Evolutionary conservation across 257 asterid species (phyloP), one percentile per base, ranked within the genome.

Genomic region (Solanum ossicruentum): DNA sequence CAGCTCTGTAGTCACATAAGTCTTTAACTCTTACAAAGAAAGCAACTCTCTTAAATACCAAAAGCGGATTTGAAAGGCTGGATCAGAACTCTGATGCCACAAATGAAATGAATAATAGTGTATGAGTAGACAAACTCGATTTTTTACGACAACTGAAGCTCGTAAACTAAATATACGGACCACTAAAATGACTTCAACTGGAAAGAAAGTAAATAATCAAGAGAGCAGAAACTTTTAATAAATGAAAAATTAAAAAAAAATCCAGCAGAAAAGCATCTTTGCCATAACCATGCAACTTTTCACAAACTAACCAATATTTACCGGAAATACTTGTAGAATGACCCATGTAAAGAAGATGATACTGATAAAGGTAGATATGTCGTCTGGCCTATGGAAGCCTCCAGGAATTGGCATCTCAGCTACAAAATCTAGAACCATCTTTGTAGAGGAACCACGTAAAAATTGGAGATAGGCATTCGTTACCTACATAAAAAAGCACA

Each of bases 301-400:
- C 65, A 52, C 17, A 36, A 12, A 15, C 32, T 23, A 32, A 32
- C n/a, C 66, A 60, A 51, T 51, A 88, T 88, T 90, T 87, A 90
- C 92, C 8, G 91, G 91, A 78, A 90, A 87, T 77, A 88, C 61
- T 72, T 85, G 89, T 10, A 88, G 91, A 71, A 90, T 79, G 73
- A 90, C 86, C 91, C 89, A 87, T 23, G 87, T 73, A 52, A 66
- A 88, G 61, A 88, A 84, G 26, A 85, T 6, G 8, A 77, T 54
- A 43, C 73, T 79, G 58, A 84, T 12, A 5, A 2, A 5, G 16
- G 88, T 55, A 51, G 85, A 84, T 3, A 43, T 0, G 41, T 86
- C 90, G 10, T 6, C 21, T 45, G 84, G 69, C 60, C 81, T 57
- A 0, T 1, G 0, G 18, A 4, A 32, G 69, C 71, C 17, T 0